phyloP scores from a whole-genome alignment of 2,329 filamentous ascomycete genomes.

The Pseudogymnoascus sp. region DNA sequence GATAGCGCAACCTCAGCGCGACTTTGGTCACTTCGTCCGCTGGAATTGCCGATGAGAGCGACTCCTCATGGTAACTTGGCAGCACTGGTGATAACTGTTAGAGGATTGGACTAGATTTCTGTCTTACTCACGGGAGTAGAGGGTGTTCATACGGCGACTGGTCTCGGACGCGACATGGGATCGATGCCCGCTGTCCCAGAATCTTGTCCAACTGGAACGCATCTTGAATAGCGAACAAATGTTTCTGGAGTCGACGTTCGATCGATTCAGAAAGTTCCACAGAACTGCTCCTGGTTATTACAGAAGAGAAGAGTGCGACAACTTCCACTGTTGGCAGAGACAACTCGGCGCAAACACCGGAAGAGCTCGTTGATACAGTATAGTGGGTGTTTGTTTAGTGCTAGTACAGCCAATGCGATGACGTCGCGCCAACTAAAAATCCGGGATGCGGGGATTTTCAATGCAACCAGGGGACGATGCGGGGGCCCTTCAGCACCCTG shows the following conservation, averaged over 20 bases:
- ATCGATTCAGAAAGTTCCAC: not conserved
- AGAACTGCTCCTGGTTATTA: not conserved
- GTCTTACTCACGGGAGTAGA: not conserved
- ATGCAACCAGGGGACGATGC: not conserved
- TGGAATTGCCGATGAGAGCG: slow-evolving; percentile 58
- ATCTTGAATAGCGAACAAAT: not conserved
- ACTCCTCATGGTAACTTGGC: slow-evolving; percentile 49
- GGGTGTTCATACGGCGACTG: not conserved
- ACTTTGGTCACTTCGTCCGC: slow-evolving; percentile 78
- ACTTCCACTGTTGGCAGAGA: not conserved
- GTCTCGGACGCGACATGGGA: slow-evolving; percentile 6
- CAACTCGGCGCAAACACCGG: not conserved
- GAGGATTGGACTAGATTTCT: not conserved
- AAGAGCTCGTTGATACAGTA: not conserved
- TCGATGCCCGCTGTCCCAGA: slow-evolving; percentile 1
- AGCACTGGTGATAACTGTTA: slow-evolving; percentile 43
- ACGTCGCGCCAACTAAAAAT: not conserved
- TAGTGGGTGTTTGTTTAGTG: not conserved
- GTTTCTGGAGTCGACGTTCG: not conserved
- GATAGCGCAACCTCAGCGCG: slow-evolving; percentile 79
- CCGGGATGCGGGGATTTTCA: not conserved
- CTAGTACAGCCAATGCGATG: not conserved
- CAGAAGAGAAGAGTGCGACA: not conserved
- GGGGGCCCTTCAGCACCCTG: not conserved
- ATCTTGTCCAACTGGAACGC: not conserved